A percentile compares a stretch with the other conserved stretches of the same genome.
phyloP scores from a whole-genome alignment of 192 early-diverging fungal genomes.

The Mortierella alpina region DNA sequence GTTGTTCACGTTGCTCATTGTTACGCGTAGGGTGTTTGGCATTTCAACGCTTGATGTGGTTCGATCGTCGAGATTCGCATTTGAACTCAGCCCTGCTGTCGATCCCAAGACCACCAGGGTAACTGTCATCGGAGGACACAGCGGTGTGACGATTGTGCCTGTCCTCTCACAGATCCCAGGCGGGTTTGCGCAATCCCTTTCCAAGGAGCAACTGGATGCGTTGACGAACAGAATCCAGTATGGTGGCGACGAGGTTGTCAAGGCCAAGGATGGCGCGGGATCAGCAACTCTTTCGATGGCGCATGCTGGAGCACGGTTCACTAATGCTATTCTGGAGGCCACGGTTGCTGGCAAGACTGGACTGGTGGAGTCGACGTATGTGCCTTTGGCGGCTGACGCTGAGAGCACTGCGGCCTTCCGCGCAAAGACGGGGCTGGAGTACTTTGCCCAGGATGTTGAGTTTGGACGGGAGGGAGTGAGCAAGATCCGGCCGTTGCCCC shows the following conservation, averaged over 20 bases:
- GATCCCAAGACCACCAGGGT: slow-evolving; percentile 76
- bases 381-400: slow-evolving; percentile 67
- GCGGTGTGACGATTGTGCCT: slow-evolving; percentile 93
- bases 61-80: slow-evolving; percentile 90
- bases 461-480: slow-evolving; percentile 79
- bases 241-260: slow-evolving; percentile 97
- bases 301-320: slow-evolving; percentile 85
- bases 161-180: slow-evolving; percentile 80
- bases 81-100: slow-evolving; percentile 74
- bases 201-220: slow-evolving; percentile 79
- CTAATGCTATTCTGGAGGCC: slow-evolving; percentile 83
- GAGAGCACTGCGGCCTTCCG: slow-evolving; percentile 15
- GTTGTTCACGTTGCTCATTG: not conserved
- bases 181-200: slow-evolving; percentile 63
- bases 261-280: slow-evolving; percentile 91
- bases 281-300: slow-evolving; percentile 91
- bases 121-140: slow-evolving; percentile 93
- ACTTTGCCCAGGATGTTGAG: slow-evolving; percentile 81
- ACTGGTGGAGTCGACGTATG: slow-evolving; percentile 89
- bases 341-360: slow-evolving; percentile 68
- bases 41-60: slow-evolving; percentile 94
- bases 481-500: slow-evolving; percentile 83
- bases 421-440: slow-evolving; percentile 59
- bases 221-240: slow-evolving; percentile 96
- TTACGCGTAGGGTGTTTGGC: slow-evolving; percentile 79